Evolutionary conservation across 1,284 basidiomycete genomes (phyloP).

Genomic region (Macrocybe sp.): DNA sequence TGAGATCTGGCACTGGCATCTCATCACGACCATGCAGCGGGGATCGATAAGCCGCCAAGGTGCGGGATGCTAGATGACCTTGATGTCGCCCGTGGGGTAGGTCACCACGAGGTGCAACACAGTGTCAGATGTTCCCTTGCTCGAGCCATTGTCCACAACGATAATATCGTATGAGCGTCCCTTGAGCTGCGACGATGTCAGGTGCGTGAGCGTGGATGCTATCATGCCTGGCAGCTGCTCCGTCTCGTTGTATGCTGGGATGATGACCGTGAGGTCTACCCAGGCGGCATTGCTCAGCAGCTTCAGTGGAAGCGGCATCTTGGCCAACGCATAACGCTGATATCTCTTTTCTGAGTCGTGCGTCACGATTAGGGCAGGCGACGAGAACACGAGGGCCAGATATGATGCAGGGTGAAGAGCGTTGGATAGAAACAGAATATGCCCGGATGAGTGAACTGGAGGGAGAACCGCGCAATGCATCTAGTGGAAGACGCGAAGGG

Average conservation of each 20-base stretch:
- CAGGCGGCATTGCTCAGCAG: constrained; percentile 46
- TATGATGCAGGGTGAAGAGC: too few relatives aligned
- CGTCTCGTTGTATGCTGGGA: constrained; percentile 91
- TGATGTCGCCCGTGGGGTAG: constrained; percentile 54
- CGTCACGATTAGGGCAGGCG: constrained; percentile 62
- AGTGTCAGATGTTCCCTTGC: constrained; percentile 65
- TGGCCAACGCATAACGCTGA: constrained; percentile 45
- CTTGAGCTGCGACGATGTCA: constrained; percentile 26
- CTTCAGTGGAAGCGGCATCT: constrained; percentile 45
- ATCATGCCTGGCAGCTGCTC: constrained; percentile 81
- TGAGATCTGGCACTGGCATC: too few relatives aligned
- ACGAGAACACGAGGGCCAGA: constrained; percentile 57
- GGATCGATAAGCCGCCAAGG: too few relatives aligned
- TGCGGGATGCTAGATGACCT: constrained; percentile 44
- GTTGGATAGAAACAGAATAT: too few relatives aligned
- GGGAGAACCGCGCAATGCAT: too few relatives aligned
- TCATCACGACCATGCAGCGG: too few relatives aligned
- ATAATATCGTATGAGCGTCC: constrained; percentile 65
- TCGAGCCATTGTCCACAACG: constrained; percentile 87
- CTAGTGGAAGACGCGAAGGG: too few relatives aligned
- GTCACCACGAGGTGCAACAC: constrained; percentile 62
- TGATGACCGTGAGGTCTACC: constrained; percentile 73
- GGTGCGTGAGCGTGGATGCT: constrained; percentile 61
- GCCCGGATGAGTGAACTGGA: too few relatives aligned
- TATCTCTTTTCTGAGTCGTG: constrained; percentile 63